Evolutionary conservation across 805 yeast species (phyloP).

Genomic region (Pichia heedii): DNA sequence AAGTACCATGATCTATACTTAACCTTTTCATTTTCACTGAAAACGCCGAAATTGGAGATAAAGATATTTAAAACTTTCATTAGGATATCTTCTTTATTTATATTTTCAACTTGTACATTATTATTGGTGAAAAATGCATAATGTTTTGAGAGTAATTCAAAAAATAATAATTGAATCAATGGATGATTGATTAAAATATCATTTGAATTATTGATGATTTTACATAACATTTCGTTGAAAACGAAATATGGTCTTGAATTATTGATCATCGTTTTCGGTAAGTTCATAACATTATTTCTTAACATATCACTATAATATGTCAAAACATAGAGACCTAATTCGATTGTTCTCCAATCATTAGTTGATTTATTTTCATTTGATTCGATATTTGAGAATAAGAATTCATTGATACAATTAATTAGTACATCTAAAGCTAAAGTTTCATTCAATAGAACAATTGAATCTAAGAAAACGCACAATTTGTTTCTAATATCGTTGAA

Average conservation of each 20-base stretch:
- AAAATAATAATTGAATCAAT: constrained; percentile 69
- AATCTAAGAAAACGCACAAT: constrained; percentile 75
- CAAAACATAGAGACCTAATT: constrained; percentile 79
- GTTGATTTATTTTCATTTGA: background rate
- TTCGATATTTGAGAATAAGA: constrained; percentile 19
- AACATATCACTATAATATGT: constrained; percentile 71
- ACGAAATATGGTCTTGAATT: constrained; percentile 57
- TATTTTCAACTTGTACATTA: constrained; percentile 30
- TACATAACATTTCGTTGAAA: constrained; percentile 52
- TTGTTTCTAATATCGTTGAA: constrained; percentile 71
- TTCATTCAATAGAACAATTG: constrained; percentile 44
- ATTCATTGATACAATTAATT: constrained; percentile 40
- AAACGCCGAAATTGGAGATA: constrained; percentile 73
- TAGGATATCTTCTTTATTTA: constrained; percentile 42
- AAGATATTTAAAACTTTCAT: constrained; percentile 65
- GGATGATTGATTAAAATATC: constrained; percentile 56
- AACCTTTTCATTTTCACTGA: constrained; percentile 63
- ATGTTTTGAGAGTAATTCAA: constrained; percentile 80
- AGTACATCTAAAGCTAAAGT: constrained; percentile 28
- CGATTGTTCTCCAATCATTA: constrained; percentile 70
- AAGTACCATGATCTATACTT: constrained; percentile 85
- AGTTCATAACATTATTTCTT: constrained; percentile 64
- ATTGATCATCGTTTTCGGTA: constrained; percentile 56
- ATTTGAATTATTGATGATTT: constrained; percentile 29
- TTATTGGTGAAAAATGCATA: constrained; percentile 48